phyloP scores from a whole-genome alignment of 2,329 filamentous ascomycete species.

The Fusarium secorum region DNA sequence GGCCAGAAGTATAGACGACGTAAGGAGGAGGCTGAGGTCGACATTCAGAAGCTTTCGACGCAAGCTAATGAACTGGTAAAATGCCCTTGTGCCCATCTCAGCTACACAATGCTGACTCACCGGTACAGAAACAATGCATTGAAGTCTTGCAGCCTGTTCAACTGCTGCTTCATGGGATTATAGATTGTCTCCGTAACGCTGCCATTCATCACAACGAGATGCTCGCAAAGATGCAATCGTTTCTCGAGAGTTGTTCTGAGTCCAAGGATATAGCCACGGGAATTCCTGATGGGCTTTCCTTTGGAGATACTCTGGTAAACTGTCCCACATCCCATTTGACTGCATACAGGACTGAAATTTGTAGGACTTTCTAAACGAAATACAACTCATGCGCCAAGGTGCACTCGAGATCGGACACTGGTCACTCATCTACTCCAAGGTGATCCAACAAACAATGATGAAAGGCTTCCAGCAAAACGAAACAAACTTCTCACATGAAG shows the following conservation, averaged over 20 bases:
- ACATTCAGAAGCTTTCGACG: background rate
- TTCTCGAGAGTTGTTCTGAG: background rate
- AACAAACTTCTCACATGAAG: background rate
- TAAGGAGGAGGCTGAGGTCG: background rate
- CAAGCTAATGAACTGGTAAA: background rate
- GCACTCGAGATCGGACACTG: background rate
- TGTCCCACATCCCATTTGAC: fast-evolving
- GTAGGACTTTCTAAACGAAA: background rate
- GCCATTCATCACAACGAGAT: background rate
- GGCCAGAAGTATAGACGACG: background rate
- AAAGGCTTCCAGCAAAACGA: background rate
- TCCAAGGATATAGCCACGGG: background rate
- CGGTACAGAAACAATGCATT: background rate
- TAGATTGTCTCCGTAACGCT: background rate
- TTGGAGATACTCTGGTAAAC: background rate
- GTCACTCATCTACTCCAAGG: background rate
- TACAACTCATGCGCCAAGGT: background rate
- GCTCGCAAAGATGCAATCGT: background rate
- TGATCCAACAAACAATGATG: background rate
- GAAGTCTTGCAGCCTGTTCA: background rate
- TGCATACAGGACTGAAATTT: background rate
- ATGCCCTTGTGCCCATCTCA: background rate
- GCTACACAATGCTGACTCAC: background rate
- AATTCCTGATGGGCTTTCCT: background rate
- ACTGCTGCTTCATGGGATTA: background rate